phyloP scores from a whole-genome alignment of 257 asterid genomes.

The Prunella vulgaris region DNA sequence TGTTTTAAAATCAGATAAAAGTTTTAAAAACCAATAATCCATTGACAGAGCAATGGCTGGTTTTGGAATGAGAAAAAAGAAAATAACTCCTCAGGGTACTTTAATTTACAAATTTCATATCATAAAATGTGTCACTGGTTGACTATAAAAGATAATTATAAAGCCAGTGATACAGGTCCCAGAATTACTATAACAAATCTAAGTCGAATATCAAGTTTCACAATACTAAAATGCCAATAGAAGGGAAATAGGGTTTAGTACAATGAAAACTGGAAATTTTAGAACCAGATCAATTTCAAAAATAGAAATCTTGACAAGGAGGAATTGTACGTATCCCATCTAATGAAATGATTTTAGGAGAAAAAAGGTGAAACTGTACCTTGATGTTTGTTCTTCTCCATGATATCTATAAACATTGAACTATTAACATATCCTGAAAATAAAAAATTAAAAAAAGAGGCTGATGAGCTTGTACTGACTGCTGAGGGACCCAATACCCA shows the following conservation, averaged over 20 bases:
- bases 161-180: no score
- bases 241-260: neutral
- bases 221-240: neutral
- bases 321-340: neutral
- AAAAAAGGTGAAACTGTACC: constrained; percentile 39
- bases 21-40: neutral
- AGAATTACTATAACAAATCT: neutral
- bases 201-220: neutral
- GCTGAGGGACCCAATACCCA: constrained; percentile 10
- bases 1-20: neutral
- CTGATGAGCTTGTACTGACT: constrained; percentile 26
- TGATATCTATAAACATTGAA: constrained; percentile 65
- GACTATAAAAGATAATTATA: neutral
- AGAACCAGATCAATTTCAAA: neutral
- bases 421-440: constrained; percentile 74
- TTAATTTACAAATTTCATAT: neutral
- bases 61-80: neutral
- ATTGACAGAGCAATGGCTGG: neutral
- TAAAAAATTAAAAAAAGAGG: constrained; percentile 2
- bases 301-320: neutral
- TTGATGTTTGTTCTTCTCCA: constrained; percentile 84
- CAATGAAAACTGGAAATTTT: neutral
- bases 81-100: neutral
- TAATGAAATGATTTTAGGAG: neutral
- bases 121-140: constrained; percentile 4